Base-by-base conservation (phyloP, 2,329 filamentous ascomycete species). In the Leptodontidium sp. region DNA sequence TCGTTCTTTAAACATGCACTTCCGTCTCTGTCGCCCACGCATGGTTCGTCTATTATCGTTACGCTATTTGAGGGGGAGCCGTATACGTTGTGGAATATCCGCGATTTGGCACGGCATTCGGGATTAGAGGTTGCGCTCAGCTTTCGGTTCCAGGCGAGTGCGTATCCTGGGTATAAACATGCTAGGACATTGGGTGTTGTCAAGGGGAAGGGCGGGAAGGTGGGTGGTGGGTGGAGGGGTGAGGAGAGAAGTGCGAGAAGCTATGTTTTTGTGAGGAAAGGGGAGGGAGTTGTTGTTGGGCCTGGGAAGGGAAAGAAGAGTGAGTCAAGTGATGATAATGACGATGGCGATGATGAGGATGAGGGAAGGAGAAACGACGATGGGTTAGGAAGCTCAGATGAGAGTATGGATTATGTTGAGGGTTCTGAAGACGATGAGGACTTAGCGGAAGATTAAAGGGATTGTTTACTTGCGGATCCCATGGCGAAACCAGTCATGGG, bases 1-100 rank as follows among this genome's bases (percentile, higher is more conserved):
- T 82, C 84, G 53, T 93, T 93, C 81, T 93, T 93, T 81, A 78
- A 80, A 69, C 81, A 83, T 66, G 84, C 86, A 1, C 79, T 84
- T 26, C 79, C 80, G 1, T 83, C 85, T 1, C 84, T 92, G 1
- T 81, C 86, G 0, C 82, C 81, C 0, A 73, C 82, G 0, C 66
- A 68, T 29, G 83, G 85, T 6, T 90, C 89, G 1, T 76, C 74
- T 1, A 89, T 98, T 65, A 81, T 97, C 64, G 89, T 98, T 26
- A 97, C 94, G 0, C 82, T 98, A 11, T 99, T 99, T 79, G 95
- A 98, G 80, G 92, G 92, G 68, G 91, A 97, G 79, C 96, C 96
- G 0, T 99, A 99, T 79, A 95, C 93, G 1, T 86, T 98, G 0
- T 99, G 96, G 96, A 98, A 98, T 81, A 86, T 98, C 32, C 88